Evolutionary conservation across 129 eudicot genomes (phyloP).

Genomic region (Saussurea involucrata): DNA sequence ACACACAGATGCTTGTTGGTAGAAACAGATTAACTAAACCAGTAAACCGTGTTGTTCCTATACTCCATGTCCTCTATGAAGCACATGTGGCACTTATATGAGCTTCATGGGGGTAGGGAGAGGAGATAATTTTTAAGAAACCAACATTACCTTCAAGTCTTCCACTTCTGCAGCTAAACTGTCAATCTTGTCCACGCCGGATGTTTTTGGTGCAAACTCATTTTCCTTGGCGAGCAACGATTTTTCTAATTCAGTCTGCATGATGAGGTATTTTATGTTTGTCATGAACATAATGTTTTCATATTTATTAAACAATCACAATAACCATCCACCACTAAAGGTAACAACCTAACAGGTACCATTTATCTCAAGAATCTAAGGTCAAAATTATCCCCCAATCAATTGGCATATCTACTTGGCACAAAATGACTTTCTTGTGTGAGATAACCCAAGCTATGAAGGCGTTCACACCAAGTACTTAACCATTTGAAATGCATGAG

Average conservation of each 20-base stretch:
- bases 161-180: slow-evolving; percentile 69
- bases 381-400: not conserved
- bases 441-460: not conserved
- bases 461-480: not conserved
- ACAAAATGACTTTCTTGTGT: slow-evolving; percentile 8
- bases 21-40: not conserved
- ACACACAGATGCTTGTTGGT: not conserved
- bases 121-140: not conserved
- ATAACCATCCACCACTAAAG: slow-evolving; percentile 5
- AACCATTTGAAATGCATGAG: not conserved
- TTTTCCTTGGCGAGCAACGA: slow-evolving; percentile 58
- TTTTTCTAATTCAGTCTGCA: slow-evolving; percentile 81
- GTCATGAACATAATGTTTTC: not conserved
- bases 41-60: not conserved
- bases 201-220: slow-evolving; percentile 58
- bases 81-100: not conserved
- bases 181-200: slow-evolving; percentile 57
- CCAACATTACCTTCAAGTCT: slow-evolving; percentile 59
- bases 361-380: not conserved
- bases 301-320: not conserved
- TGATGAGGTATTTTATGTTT: slow-evolving; percentile 11
- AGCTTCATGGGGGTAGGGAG: not conserved
- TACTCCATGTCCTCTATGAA: not conserved
- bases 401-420: slow-evolving; percentile 9
- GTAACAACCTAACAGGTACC: not conserved